Conservation (phyloP, 352 stramenopile species). For the Pilasporangium apinafurcum region DNA sequence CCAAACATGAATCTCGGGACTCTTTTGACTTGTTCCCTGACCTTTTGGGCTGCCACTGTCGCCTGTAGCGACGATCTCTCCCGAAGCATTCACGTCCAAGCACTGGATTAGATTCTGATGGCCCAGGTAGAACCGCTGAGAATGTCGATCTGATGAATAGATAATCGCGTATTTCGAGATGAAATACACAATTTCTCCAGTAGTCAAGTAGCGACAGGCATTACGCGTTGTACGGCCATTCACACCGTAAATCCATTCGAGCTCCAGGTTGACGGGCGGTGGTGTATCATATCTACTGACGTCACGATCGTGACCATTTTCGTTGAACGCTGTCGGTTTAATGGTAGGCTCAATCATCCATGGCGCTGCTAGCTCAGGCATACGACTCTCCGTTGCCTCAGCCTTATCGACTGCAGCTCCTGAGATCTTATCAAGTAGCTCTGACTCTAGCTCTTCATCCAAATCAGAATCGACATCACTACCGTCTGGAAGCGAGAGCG, state of each 20-base stretch:
- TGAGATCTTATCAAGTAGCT: neutral
- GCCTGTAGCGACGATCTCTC: slow-evolving; percentile 62
- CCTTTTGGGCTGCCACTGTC: slow-evolving; percentile 27
- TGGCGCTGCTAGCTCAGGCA: slow-evolving; percentile 17
- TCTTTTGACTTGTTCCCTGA: slow-evolving; percentile 1
- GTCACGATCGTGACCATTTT: neutral
- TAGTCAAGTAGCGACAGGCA: slow-evolving; percentile 35
- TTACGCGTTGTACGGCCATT: slow-evolving; percentile 36
- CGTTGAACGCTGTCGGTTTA: neutral
- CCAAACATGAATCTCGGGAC: slow-evolving; percentile 70
- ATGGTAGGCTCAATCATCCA: slow-evolving; percentile 44
- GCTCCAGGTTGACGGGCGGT: slow-evolving; percentile 49
- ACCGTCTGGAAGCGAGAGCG: slow-evolving; percentile 49
- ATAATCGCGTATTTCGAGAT: slow-evolving; percentile 74
- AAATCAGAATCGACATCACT: slow-evolving; percentile 78
- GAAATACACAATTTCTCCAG: slow-evolving; percentile 61
- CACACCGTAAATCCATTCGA: slow-evolving; percentile 80
- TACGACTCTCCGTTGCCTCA: neutral
- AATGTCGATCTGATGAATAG: slow-evolving; percentile 47
- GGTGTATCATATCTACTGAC: slow-evolving; percentile 19
- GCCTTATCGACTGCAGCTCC: neutral
- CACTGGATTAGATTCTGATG: slow-evolving; percentile 56
- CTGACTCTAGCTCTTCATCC: slow-evolving; percentile 27
- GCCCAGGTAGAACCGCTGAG: slow-evolving; percentile 67
- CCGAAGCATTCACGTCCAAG: slow-evolving; percentile 46